These are phyloP conservation scores for Allium fistulosum DNA, from an alignment of 106 monocot species.

Conservation along the genomic window DNA sequence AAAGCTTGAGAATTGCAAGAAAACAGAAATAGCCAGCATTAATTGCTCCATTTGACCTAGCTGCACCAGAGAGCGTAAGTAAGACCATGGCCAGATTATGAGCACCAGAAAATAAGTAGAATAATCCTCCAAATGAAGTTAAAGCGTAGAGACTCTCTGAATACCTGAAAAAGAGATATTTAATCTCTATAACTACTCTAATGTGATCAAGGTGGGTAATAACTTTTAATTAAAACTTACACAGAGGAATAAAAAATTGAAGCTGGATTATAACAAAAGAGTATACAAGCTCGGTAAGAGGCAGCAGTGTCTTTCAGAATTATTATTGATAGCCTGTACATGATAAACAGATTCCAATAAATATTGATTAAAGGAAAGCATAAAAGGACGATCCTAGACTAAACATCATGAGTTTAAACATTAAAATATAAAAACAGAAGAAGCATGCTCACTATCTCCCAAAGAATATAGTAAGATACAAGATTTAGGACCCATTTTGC, in stretches of 20 bases:
- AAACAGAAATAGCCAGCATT: slow-evolving; percentile 84
- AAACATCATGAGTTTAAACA: too few species aligned
- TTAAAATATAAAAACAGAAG: too few species aligned
- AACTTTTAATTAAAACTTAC: slow-evolving; percentile 17
- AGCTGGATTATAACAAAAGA: slow-evolving; percentile 73
- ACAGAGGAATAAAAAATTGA: slow-evolving; percentile 78
- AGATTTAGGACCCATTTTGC: too few species aligned
- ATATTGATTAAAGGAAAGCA: too few species aligned
- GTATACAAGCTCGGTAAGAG: slow-evolving; percentile 39
- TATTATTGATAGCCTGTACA: slow-evolving; percentile 48
- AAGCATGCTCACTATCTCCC: too few species aligned
- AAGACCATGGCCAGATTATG: slow-evolving; percentile 42
- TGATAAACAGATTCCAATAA: background rate
- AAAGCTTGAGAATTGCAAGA: slow-evolving; percentile 33
- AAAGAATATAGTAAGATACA: too few species aligned
- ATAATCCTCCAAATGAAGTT: slow-evolving; percentile 56
- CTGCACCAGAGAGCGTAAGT: slow-evolving; percentile 57
- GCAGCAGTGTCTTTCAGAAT: slow-evolving; percentile 36
- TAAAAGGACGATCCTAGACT: too few species aligned
- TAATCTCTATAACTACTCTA: slow-evolving; percentile 1
- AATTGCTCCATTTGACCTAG: slow-evolving; percentile 69
- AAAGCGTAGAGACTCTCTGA: slow-evolving; percentile 71
- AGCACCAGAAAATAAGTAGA: slow-evolving; percentile 57
- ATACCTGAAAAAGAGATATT: slow-evolving; percentile 42
- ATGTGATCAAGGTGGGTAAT: background rate